These are phyloP conservation scores for Raffaelea deltoideospora DNA, from an alignment of 2,329 filamentous ascomycete species.

Conservation along the genomic window DNA sequence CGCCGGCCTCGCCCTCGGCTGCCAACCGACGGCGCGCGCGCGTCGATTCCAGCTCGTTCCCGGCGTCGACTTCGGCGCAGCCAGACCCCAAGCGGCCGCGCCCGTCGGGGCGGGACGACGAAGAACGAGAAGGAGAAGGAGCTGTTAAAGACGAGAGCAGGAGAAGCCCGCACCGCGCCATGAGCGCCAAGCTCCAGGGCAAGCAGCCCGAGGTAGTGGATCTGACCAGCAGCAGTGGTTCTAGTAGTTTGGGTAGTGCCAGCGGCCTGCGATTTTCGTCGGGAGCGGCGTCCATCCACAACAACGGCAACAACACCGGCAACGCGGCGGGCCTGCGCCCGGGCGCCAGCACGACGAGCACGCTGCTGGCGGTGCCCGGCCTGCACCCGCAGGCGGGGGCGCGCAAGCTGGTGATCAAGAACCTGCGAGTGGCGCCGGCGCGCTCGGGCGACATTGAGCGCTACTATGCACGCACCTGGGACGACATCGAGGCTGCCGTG, in stretches of 20 bases:
- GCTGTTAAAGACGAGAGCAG: background rate
- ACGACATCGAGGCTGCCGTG: conserved; percentile 59
- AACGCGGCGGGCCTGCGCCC: conserved; percentile 1
- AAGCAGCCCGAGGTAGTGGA: conserved; percentile 26
- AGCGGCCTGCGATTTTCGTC: too few species aligned
- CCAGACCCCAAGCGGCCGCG: conserved; percentile 3
- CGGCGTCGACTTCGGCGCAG: conserved; percentile 2
- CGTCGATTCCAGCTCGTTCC: background rate
- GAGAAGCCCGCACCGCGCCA: too few species aligned
- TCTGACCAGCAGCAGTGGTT: too few species aligned
- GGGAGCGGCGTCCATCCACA: conserved; percentile 8
- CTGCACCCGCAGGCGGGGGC: conserved; percentile 65
- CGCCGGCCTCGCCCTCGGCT: conserved; percentile 17
- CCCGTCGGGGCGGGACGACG: background rate
- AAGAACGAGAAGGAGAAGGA: conserved; percentile 12
- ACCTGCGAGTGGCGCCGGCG: conserved; percentile 51
- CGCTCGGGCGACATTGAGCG: conserved; percentile 46
- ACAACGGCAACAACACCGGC: background rate
- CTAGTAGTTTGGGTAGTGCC: too few species aligned
- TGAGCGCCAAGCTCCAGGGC: conserved; percentile 18
- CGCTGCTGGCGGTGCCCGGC: too few species aligned
- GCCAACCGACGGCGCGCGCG: background rate
- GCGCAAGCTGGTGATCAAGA: conserved; percentile 87
- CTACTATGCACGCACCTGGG: conserved; percentile 66
- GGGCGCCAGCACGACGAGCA: conserved; percentile 7